Evolutionary conservation across 1,284 basidiomycete species (phyloP).

Genomic region (Cryptococcus sp.): DNA sequence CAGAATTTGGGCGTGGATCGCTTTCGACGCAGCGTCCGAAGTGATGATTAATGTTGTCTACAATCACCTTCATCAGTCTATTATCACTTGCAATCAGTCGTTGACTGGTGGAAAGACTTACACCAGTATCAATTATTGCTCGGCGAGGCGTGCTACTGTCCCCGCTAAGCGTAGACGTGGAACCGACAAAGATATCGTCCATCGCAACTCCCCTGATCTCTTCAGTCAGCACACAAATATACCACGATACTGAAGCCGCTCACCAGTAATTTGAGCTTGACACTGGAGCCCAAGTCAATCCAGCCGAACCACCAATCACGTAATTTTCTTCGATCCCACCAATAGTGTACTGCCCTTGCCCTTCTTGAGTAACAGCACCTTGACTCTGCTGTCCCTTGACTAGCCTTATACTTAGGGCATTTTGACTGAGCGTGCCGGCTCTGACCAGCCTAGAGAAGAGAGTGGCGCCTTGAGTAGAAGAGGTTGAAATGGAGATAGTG

Average conservation of each 20-base stretch:
- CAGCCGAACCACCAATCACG: constrained; percentile 18
- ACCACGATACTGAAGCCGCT: background rate
- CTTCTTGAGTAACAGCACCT: constrained; percentile 18
- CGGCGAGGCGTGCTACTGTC: constrained; percentile 20
- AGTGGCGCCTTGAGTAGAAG: constrained; percentile 9
- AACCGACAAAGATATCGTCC: constrained; percentile 22
- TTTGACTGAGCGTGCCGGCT: constrained; percentile 12
- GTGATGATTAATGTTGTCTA: constrained; percentile 32
- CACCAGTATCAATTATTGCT: constrained; percentile 32
- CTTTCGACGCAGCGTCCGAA: constrained; percentile 14
- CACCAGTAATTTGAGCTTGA: constrained; percentile 30
- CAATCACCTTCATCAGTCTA: background rate
- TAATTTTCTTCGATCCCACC: constrained; percentile 25
- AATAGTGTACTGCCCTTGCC: constrained; percentile 18
- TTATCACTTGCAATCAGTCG: background rate
- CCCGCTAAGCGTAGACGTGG: constrained; percentile 9
- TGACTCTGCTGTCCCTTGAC: constrained; percentile 16
- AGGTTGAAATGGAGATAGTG: constrained; percentile 5
- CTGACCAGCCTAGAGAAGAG: constrained; percentile 21
- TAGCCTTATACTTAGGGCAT: constrained; percentile 22
- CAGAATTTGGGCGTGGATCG: constrained; percentile 17
- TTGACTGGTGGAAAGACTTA: constrained; percentile 2
- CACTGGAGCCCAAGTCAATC: constrained; percentile 20
- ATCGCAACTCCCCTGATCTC: constrained; percentile 23
- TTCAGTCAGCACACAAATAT: background rate